These are phyloP conservation scores for Botryotinia convoluta DNA, from an alignment of 2,329 filamentous ascomycete genomes.

Conservation along the genomic window DNA sequence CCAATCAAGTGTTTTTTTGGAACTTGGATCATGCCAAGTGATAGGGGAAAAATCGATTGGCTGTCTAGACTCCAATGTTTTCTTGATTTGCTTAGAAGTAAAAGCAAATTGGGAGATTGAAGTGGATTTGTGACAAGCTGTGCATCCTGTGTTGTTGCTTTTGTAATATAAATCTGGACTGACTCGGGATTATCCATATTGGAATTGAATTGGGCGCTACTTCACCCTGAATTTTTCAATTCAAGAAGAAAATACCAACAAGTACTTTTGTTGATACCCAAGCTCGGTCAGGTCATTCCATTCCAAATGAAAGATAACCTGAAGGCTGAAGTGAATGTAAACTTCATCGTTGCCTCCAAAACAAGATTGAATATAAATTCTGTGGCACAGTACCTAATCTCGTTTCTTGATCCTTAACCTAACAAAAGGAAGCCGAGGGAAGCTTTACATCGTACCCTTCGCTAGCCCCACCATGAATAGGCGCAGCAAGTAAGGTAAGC, in stretches of 20 bases:
- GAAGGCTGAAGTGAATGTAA: neutral
- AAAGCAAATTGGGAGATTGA: neutral
- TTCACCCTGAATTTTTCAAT: neutral
- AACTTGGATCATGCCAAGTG: slow-evolving; percentile 9
- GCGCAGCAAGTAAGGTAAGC: too few relatives aligned
- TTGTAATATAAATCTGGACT: neutral
- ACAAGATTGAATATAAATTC: neutral
- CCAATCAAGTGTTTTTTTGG: neutral
- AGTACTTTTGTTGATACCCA: neutral
- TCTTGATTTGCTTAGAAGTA: neutral
- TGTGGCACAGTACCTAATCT: neutral
- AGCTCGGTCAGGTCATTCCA: neutral
- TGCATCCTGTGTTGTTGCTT: neutral
- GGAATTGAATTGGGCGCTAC: neutral
- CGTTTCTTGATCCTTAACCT: neutral
- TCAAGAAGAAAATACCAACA: neutral
- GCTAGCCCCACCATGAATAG: neutral
- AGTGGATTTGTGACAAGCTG: neutral
- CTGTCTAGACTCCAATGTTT: slow-evolving; percentile 1
- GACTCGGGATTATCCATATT: neutral
- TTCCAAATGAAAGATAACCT: neutral
- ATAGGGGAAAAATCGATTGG: neutral
- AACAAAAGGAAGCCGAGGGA: neutral
- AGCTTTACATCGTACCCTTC: neutral
- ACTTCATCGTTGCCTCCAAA: neutral